Percentiles rank a stretch among this genome's conserved stretches.
Evolutionary conservation across 495 filamentous ascomycete species (phyloP).

Genomic region (Penicillium cinerascens): DNA sequence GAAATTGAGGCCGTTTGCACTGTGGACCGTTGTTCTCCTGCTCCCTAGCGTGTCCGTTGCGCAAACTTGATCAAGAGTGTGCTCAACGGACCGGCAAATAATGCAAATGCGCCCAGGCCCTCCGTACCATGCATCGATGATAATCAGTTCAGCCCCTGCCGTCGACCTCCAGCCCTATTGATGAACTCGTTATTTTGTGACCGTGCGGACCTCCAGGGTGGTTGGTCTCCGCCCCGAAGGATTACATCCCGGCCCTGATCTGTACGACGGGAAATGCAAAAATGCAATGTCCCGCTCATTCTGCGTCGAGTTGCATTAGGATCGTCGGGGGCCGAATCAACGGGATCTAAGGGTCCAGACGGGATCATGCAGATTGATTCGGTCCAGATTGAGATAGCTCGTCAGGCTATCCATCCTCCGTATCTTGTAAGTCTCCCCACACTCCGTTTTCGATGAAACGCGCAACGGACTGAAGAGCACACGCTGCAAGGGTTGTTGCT

Average conservation of each 20-base stretch:
- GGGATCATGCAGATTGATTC: background rate
- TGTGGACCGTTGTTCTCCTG: background rate
- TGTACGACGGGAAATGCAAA: background rate
- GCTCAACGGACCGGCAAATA: constrained; percentile 2
- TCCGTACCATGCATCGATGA: background rate
- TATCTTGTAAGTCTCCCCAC: background rate
- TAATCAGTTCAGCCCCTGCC: too few species aligned
- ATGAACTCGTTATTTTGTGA: background rate
- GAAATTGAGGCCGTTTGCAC: background rate
- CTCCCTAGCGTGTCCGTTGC: background rate
- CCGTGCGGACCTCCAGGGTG: too few species aligned
- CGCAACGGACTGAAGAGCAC: background rate
- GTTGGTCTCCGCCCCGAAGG: too few species aligned
- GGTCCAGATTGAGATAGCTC: background rate
- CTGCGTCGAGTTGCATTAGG: background rate
- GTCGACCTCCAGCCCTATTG: background rate
- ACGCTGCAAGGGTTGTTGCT: background rate
- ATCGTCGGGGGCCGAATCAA: background rate
- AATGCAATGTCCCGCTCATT: background rate
- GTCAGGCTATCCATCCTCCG: background rate
- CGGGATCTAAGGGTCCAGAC: background rate
- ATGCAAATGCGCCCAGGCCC: constrained; percentile 4
- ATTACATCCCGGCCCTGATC: background rate
- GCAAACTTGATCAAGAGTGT: background rate
- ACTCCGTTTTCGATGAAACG: background rate